Percentiles rank a stretch among this genome's conserved stretches.
Conservation (phyloP, 305 asterid species). For the Fraxinus xanthoxyloides region DNA sequence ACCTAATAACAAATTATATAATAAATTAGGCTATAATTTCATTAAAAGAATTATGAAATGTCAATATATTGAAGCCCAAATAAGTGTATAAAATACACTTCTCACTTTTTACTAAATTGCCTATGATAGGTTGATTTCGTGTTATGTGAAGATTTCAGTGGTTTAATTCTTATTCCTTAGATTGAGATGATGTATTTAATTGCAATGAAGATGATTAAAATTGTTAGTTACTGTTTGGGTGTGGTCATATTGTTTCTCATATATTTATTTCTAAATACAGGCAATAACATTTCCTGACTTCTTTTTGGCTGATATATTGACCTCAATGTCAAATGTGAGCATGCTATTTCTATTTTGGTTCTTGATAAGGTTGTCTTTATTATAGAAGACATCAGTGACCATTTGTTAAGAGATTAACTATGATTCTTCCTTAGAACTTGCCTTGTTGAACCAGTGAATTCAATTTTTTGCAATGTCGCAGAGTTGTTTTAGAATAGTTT, state of each 20-base stretch:
- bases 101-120: too few relatives aligned
- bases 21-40: too few relatives aligned
- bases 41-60: too few relatives aligned
- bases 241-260: slow-evolving; percentile 24
- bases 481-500: background rate
- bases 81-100: too few relatives aligned
- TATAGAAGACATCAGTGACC: background rate
- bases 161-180: background rate
- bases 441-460: slow-evolving; percentile 1
- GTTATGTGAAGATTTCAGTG: too few relatives aligned
- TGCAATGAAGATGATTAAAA: background rate
- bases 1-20: too few relatives aligned
- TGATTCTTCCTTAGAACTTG: background rate
- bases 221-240: background rate
- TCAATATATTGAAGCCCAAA: too few relatives aligned
- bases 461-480: slow-evolving; percentile 6
- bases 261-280: slow-evolving; percentile 46
- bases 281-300: slow-evolving; percentile 94
- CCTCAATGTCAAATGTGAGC: slow-evolving; percentile 97
- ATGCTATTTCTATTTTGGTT: slow-evolving; percentile 20
- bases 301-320: slow-evolving; percentile 94
- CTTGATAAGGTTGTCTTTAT: slow-evolving; percentile 6
- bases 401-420: slow-evolving; percentile 3
- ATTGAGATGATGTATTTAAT: background rate
- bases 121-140: too few relatives aligned